Evolutionary conservation across 1,284 basidiomycete genomes (phyloP).

Genomic region (Blastosporella zonata): DNA sequence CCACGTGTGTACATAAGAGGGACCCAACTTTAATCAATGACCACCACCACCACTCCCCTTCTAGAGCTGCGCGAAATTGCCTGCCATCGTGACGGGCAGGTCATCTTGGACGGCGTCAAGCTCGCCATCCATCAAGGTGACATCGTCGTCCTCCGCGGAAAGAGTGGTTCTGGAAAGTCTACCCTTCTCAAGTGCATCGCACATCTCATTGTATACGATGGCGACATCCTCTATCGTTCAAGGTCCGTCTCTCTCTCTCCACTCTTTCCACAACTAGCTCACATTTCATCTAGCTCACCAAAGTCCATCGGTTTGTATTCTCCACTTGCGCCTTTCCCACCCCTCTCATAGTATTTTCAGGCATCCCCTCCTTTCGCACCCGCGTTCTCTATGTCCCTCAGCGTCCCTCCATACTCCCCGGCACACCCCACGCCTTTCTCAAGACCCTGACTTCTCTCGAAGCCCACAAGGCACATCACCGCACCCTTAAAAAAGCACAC

Average conservation of each 20-base stretch:
- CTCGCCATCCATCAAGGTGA: slow-evolving; percentile 68
- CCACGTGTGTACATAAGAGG: too few relatives aligned
- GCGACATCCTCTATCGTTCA: slow-evolving; percentile 63
- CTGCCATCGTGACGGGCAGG: slow-evolving; percentile 39
- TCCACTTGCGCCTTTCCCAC: background rate
- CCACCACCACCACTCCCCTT: slow-evolving; percentile 24
- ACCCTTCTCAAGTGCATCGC: slow-evolving; percentile 81
- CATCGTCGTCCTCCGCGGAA: slow-evolving; percentile 69
- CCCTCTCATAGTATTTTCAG: slow-evolving; percentile 33
- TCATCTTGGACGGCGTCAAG: slow-evolving; percentile 55
- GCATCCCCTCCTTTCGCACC: slow-evolving; percentile 74
- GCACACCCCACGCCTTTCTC: slow-evolving; percentile 74
- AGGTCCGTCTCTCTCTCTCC: slow-evolving; percentile 39
- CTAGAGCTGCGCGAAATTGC: slow-evolving; percentile 44
- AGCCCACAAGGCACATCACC: slow-evolving; percentile 39
- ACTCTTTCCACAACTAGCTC: background rate
- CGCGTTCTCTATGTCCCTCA: slow-evolving; percentile 83
- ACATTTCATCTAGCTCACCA: slow-evolving; percentile 14
- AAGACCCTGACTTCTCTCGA: slow-evolving; percentile 52
- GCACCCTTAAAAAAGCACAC: slow-evolving; percentile 19
- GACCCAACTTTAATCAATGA: slow-evolving; percentile 14
- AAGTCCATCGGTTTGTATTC: slow-evolving; percentile 16
- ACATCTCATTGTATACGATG: slow-evolving; percentile 71
- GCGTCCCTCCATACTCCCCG: slow-evolving; percentile 78
- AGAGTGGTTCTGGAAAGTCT: slow-evolving; percentile 72